Evolutionary conservation across 2,329 filamentous ascomycete species (phyloP).

Genomic region (Ophiostoma sp.): DNA sequence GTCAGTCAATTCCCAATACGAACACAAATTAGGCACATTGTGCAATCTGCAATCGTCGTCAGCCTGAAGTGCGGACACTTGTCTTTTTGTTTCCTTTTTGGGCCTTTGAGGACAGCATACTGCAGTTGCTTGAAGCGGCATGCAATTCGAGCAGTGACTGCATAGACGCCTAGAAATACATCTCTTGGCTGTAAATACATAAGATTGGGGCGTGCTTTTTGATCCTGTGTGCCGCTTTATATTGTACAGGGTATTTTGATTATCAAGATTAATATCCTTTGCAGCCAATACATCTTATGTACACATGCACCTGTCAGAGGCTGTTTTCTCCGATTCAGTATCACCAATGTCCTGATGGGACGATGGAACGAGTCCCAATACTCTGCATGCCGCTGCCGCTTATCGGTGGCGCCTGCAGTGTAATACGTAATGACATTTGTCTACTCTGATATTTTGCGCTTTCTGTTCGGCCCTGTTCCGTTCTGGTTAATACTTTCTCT

Average conservation of each 20-base stretch:
- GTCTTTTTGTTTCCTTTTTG: no score
- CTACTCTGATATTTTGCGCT: background rate
- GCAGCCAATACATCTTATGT: background rate
- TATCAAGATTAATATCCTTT: background rate
- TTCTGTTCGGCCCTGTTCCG: background rate
- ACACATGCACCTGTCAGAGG: background rate
- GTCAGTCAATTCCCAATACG: no score
- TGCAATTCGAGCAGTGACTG: no score
- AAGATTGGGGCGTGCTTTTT: background rate
- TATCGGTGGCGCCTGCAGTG: background rate
- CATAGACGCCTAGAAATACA: background rate
- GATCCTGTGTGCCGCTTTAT: background rate
- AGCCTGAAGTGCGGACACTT: no score
- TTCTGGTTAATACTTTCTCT: background rate
- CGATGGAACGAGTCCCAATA: background rate
- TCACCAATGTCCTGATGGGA: background rate
- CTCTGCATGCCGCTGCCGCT: background rate
- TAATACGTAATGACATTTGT: background rate
- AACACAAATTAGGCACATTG: no score
- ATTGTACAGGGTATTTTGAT: background rate
- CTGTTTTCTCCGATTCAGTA: background rate
- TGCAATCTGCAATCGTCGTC: no score
- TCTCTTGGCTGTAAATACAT: background rate
- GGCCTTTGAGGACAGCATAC: no score
- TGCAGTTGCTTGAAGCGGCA: no score